Conservation (phyloP, 345 rosid genomes). For the Reutealis trisperma region DNA sequence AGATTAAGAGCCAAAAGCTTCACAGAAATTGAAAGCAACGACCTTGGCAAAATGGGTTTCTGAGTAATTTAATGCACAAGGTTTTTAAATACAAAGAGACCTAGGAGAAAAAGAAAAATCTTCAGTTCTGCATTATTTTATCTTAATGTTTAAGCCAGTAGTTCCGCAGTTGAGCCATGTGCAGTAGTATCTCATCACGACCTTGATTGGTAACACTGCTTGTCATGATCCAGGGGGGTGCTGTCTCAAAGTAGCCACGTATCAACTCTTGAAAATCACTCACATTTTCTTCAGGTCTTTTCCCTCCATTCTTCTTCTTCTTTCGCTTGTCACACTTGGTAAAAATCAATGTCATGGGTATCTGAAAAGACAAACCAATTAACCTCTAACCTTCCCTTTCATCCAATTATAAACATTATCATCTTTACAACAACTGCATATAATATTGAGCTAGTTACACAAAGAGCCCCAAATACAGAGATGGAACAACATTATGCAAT, state of each 20-base stretch:
- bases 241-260: constrained; percentile 66
- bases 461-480: not conserved
- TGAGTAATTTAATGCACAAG: not conserved
- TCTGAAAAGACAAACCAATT: constrained; percentile 34
- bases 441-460: not conserved
- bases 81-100: not conserved
- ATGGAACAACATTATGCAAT: not conserved
- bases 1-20: too few species aligned
- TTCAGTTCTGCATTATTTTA: not conserved
- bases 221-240: constrained; percentile 99
- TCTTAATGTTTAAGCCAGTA: constrained; percentile 86
- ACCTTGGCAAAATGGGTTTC: not conserved
- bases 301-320: constrained; percentile 91
- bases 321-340: constrained; percentile 97
- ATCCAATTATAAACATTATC: not conserved
- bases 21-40: not conserved
- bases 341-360: constrained; percentile 93
- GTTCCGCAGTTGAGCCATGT: constrained; percentile 92
- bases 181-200: constrained; percentile 91
- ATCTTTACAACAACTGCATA: not conserved
- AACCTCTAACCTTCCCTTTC: not conserved
- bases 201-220: constrained; percentile 96
- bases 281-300: constrained; percentile 79
- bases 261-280: constrained; percentile 78
- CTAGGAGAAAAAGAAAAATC: not conserved